A percentile compares a stretch with the other conserved stretches of the same genome.
phyloP scores from a whole-genome alignment of 2,329 filamentous ascomycete species.

The Blumeriella jaapii region DNA sequence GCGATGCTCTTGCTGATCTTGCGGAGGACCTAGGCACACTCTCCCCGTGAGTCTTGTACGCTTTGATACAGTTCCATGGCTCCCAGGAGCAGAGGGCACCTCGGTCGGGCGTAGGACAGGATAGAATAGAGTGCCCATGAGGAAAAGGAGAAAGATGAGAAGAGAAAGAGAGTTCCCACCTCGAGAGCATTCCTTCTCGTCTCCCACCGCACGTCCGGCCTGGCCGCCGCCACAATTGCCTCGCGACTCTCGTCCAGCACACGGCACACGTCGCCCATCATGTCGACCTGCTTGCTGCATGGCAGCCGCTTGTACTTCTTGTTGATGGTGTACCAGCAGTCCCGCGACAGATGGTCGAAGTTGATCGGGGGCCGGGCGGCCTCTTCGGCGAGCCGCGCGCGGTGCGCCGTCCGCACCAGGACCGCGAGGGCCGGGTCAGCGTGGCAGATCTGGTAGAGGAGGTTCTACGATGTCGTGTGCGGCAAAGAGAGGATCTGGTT shows the following conservation, averaged over 20 bases:
- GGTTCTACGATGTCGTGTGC: slow-evolving; percentile 1
- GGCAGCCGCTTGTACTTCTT: slow-evolving; percentile 5
- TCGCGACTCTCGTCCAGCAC: slow-evolving; percentile 4
- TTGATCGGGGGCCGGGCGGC: slow-evolving; percentile 7
- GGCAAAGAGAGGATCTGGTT: slow-evolving; percentile 7
- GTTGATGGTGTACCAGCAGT: slow-evolving; percentile 11
- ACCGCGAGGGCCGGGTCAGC: slow-evolving; percentile 1
- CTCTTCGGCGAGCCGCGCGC: slow-evolving; percentile 4
- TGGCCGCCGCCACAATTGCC: slow-evolving; percentile 9
- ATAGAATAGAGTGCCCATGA: no score
- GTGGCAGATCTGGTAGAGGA: slow-evolving; percentile 8
- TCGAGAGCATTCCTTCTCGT: slow-evolving; percentile 10
- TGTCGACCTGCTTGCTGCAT: slow-evolving; percentile 7
- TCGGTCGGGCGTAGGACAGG: no score
- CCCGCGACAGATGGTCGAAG: slow-evolving; percentile 9
- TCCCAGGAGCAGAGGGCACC: not conserved
- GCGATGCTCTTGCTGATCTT: slow-evolving; percentile 12
- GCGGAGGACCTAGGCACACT: slow-evolving; percentile 2
- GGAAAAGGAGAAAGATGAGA: no score
- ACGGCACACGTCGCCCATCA: slow-evolving; percentile 6
- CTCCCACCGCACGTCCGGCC: slow-evolving; percentile 8
- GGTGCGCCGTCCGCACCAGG: slow-evolving; percentile 4
- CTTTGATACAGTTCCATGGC: no score
- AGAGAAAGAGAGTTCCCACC: slow-evolving; percentile 1
- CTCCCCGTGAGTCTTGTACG: no score